A percentile compares a stretch with the other conserved stretches of the same genome.
These are phyloP conservation scores for Neurospora sp. DNA, from an alignment of 495 filamentous ascomycete genomes.

Conservation along the genomic window DNA sequence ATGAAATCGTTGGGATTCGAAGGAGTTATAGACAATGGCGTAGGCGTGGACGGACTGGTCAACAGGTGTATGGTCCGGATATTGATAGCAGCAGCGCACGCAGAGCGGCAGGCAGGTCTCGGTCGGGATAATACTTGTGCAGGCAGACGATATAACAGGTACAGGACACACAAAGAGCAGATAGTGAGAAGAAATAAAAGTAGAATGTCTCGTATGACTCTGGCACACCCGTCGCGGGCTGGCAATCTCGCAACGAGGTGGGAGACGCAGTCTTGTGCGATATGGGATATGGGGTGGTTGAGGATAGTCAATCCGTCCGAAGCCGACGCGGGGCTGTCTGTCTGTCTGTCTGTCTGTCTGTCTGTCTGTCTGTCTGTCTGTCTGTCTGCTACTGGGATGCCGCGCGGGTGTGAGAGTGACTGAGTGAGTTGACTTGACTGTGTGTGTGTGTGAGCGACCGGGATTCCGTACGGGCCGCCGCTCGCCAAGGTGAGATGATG, in stretches of 20 bases:
- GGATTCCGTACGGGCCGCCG: neutral
- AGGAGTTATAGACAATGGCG: neutral
- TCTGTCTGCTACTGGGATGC: neutral
- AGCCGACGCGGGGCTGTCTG: neutral
- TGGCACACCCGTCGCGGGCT: constrained; percentile 5
- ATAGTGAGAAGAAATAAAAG: constrained; percentile 25
- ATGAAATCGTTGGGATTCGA: constrained; percentile 6
- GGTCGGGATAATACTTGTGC: neutral
- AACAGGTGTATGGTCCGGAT: neutral
- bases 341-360: neutral
- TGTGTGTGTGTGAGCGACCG: neutral
- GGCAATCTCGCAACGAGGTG: constrained; percentile 23
- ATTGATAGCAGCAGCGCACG: neutral
- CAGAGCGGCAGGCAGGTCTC: constrained; percentile 9
- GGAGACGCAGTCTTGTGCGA: constrained; percentile 2
- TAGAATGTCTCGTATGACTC: constrained; percentile 40
- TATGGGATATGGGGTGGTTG: neutral
- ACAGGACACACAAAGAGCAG: neutral
- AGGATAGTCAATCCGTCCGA: neutral
- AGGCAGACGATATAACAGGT: neutral
- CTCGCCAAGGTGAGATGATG: neutral
- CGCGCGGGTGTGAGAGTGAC: neutral
- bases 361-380: neutral
- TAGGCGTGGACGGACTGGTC: neutral
- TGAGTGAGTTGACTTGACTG: neutral